A percentile compares a stretch with the other conserved stretches of the same genome.
phyloP scores from a whole-genome alignment of 106 monocot species.

The Gastrodia elata region DNA sequence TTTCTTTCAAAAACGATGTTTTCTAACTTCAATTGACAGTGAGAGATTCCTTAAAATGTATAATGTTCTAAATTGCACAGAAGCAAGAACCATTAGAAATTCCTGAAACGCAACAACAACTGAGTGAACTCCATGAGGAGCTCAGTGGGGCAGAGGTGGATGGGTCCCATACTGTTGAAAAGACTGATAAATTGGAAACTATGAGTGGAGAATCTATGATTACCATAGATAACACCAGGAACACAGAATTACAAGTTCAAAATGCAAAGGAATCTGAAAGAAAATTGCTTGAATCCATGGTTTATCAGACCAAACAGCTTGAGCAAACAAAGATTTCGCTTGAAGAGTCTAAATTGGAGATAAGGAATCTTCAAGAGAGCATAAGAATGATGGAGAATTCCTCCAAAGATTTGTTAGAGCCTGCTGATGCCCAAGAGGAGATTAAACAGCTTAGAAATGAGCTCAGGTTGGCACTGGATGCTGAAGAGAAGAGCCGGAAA shows the following conservation, averaged over 20 bases:
- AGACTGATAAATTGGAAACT: slow-evolving; percentile 28
- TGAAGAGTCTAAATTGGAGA: slow-evolving; percentile 9
- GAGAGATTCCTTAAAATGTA: neutral
- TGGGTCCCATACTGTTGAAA: slow-evolving; percentile 22
- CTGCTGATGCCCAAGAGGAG: neutral
- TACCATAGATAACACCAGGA: neutral
- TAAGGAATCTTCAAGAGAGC: slow-evolving; percentile 10
- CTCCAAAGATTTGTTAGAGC: neutral
- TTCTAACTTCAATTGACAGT: neutral
- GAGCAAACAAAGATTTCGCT: slow-evolving; percentile 54
- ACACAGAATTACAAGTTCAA: slow-evolving; percentile 15
- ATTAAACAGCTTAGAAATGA: slow-evolving; percentile 1
- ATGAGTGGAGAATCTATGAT: neutral
- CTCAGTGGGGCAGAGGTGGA: slow-evolving; percentile 46
- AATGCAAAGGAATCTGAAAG: slow-evolving; percentile 59
- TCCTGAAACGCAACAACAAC: slow-evolving; percentile 25
- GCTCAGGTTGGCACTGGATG: slow-evolving; percentile 7
- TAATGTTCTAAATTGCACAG: neutral
- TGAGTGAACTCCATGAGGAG: slow-evolving; percentile 45
- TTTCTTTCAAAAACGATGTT: neutral
- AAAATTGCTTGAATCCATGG: slow-evolving; percentile 57
- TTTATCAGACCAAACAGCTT: slow-evolving; percentile 63
- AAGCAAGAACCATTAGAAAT: neutral
- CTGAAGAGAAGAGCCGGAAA: slow-evolving; percentile 7
- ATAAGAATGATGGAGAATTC: neutral